Evolutionary conservation across 2,329 filamentous ascomycete species (phyloP).

Genomic region (Epichloe aotearoae): DNA sequence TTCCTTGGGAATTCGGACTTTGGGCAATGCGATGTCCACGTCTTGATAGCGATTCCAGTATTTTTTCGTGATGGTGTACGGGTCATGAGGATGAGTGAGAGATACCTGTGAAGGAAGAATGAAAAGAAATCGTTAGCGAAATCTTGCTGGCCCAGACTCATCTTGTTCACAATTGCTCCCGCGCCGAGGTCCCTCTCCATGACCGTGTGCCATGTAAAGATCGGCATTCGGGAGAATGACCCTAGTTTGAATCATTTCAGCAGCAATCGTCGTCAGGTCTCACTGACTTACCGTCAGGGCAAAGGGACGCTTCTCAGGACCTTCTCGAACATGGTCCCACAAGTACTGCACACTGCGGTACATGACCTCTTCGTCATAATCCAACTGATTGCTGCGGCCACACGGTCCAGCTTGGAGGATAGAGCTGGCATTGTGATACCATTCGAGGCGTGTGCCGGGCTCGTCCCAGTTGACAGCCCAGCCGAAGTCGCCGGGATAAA

Average conservation of each 20-base stretch:
- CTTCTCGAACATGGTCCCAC: constrained; percentile 79
- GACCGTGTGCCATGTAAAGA: neutral
- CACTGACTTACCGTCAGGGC: constrained; percentile 50
- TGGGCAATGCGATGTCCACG: constrained; percentile 74
- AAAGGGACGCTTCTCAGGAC: constrained; percentile 62
- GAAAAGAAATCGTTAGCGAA: neutral
- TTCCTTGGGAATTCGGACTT: constrained; percentile 64
- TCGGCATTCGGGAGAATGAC: neutral
- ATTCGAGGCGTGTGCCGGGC: constrained; percentile 73
- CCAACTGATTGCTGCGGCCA: constrained; percentile 84
- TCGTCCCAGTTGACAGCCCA: constrained; percentile 96
- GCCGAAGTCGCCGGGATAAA: constrained; percentile 87
- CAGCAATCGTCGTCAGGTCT: neutral
- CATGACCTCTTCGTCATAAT: constrained; percentile 95
- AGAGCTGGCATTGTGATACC: constrained; percentile 93
- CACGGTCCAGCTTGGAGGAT: constrained; percentile 83
- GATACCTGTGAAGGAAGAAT: constrained; percentile 44
- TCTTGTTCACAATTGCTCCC: neutral
- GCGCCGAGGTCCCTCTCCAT: neutral
- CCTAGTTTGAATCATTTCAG: neutral
- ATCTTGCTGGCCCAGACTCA: neutral
- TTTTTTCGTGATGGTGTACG: constrained; percentile 81
- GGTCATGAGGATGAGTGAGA: constrained; percentile 87
- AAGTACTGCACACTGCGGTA: constrained; percentile 81
- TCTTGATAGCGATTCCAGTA: constrained; percentile 89